Percentiles rank a stretch among this genome's conserved stretches.
Evolutionary conservation across 768 basidiomycete species (phyloP).

Genomic region (Leucocoprinus sp.): DNA sequence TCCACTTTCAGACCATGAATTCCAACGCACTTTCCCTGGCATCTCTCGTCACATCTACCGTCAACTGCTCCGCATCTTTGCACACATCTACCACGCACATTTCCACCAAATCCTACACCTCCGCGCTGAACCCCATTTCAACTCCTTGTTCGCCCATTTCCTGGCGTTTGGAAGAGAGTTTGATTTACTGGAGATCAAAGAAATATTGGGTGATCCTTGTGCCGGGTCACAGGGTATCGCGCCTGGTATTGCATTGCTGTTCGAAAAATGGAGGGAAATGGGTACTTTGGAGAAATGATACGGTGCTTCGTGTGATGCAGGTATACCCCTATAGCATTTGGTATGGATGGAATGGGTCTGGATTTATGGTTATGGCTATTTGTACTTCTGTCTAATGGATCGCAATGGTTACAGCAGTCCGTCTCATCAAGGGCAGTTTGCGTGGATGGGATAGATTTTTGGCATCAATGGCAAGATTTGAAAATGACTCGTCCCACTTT

Average conservation of each 20-base stretch:
- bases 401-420: background rate
- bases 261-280: slow-evolving; percentile 88
- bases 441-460: too few species aligned
- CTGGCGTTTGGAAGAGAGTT: slow-evolving; percentile 93
- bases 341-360: too few species aligned
- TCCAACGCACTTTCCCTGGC: slow-evolving; percentile 81
- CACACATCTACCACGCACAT: slow-evolving; percentile 95
- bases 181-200: slow-evolving; percentile 82
- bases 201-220: slow-evolving; percentile 65
- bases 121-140: slow-evolving; percentile 91
- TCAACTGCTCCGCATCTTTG: slow-evolving; percentile 93
- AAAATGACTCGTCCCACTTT: too few species aligned
- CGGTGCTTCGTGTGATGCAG: background rate
- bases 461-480: too few species aligned
- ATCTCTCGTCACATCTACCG: slow-evolving; percentile 93
- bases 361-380: too few species aligned
- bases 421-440: too few species aligned
- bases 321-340: background rate
- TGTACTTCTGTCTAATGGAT: too few species aligned
- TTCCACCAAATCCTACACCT: slow-evolving; percentile 88
- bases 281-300: slow-evolving; percentile 41
- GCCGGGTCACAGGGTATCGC: slow-evolving; percentile 32
- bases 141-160: slow-evolving; percentile 97
- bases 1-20: slow-evolving; percentile 59
- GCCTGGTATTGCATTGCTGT: slow-evolving; percentile 63